phyloP scores from a whole-genome alignment of 202 grass and related monocot genomes.

The Saccharum hybrid region DNA sequence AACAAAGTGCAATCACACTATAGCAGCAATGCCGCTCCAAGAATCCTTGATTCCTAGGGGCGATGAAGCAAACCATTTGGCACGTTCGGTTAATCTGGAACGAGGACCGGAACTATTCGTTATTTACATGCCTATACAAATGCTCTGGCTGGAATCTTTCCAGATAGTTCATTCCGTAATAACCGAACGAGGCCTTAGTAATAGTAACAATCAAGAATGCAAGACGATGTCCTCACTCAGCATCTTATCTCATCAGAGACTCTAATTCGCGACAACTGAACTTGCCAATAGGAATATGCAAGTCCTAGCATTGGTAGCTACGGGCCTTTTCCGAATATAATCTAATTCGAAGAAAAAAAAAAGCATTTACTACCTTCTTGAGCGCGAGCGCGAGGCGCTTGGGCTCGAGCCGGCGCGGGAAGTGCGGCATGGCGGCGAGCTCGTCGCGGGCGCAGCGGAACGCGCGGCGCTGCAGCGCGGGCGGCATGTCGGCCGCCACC shows the following conservation, averaged over 20 bases:
- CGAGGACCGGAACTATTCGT: no score
- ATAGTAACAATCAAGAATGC: constrained; percentile 8
- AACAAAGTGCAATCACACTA: no score
- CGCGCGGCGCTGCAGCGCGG: constrained; percentile 75
- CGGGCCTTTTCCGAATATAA: background rate
- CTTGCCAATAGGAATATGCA: background rate
- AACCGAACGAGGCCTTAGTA: no score
- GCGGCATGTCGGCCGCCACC: constrained; percentile 75
- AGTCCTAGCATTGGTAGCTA: background rate
- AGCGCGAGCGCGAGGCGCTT: constrained; percentile 89
- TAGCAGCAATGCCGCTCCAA: no score
- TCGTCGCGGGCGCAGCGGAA: constrained; percentile 78
- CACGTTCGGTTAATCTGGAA: no score
- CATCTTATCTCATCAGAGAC: no score
- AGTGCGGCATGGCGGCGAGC: constrained; percentile 76
- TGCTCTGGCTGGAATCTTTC: no score
- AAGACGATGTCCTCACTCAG: constrained; percentile 10
- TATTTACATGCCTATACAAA: no score
- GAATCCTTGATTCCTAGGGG: no score
- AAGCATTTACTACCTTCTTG: constrained; percentile 69
- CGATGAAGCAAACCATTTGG: no score
- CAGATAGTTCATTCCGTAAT: no score
- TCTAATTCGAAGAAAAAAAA: background rate
- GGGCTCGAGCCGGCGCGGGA: constrained; percentile 67
- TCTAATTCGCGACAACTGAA: background rate